Conservation (phyloP, 192 early-diverging fungal species). For the Polychytrium aggregatum region DNA sequence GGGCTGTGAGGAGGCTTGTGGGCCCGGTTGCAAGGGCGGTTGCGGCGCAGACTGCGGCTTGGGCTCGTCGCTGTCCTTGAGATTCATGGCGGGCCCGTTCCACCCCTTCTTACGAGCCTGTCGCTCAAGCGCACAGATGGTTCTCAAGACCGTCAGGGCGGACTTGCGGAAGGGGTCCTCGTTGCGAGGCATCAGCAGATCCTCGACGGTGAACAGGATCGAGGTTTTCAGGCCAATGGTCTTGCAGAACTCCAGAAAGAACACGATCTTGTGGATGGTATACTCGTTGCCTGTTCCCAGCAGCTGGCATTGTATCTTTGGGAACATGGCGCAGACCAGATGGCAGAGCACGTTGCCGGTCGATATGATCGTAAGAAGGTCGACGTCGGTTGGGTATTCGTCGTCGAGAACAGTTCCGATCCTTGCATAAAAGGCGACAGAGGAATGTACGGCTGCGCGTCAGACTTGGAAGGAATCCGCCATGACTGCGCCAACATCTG, state of each 20-base stretch:
- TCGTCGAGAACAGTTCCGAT: slow-evolving; percentile 13
- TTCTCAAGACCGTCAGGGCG: slow-evolving; percentile 28
- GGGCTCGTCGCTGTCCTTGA: too few relatives aligned
- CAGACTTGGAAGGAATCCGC: slow-evolving; percentile 2
- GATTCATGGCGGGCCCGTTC: slow-evolving; percentile 25
- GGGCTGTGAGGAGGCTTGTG: too few relatives aligned
- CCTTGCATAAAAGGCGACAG: not conserved
- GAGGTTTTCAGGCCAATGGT: slow-evolving; percentile 29
- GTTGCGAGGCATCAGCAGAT: slow-evolving; percentile 21
- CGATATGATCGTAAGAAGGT: slow-evolving; percentile 23
- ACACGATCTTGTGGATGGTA: slow-evolving; percentile 42
- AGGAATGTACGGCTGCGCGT: not conserved
- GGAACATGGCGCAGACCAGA: slow-evolving; percentile 27
- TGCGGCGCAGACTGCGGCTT: too few relatives aligned
- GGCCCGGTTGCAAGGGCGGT: too few relatives aligned
- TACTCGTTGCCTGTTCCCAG: slow-evolving; percentile 32
- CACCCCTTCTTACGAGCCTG: slow-evolving; percentile 32
- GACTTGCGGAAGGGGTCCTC: slow-evolving; percentile 17
- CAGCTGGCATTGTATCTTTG: slow-evolving; percentile 32
- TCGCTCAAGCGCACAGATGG: slow-evolving; percentile 32
- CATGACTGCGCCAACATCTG: not conserved
- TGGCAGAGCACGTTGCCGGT: slow-evolving; percentile 32
- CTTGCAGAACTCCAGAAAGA: slow-evolving; percentile 43
- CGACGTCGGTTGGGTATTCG: not conserved
- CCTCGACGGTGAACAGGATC: slow-evolving; percentile 28